Evolutionary conservation across 2,329 filamentous ascomycete genomes (phyloP).

Genomic region (Cordyceps cicadae): DNA sequence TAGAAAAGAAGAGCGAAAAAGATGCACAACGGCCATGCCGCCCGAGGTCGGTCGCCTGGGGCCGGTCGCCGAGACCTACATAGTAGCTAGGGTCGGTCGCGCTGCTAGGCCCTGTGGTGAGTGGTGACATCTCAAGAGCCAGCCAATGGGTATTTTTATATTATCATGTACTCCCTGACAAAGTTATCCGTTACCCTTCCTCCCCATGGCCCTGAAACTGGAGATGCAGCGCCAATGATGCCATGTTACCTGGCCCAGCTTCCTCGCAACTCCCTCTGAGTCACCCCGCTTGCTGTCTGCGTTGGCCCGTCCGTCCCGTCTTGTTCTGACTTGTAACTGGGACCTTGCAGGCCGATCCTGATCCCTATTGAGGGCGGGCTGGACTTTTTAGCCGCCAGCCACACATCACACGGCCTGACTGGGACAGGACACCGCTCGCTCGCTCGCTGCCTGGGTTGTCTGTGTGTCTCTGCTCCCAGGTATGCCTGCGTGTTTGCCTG

Average conservation of each 20-base stretch:
- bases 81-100: neutral
- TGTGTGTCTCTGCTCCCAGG: too few species aligned
- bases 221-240: neutral
- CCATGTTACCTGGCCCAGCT: neutral
- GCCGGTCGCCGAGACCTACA: too few species aligned
- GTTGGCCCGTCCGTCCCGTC: neutral
- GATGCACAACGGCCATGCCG: neutral
- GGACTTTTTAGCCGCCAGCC: conserved; percentile 3
- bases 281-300: neutral
- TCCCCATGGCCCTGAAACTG: neutral
- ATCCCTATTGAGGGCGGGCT: neutral
- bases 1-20: neutral
- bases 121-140: neutral
- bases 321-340: neutral
- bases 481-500: too few species aligned
- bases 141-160: neutral
- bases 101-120: neutral
- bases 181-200: neutral
- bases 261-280: neutral
- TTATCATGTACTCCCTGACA: neutral
- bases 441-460: neutral
- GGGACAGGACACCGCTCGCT: neutral
- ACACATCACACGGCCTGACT: conserved; percentile 1
- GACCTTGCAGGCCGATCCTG: neutral
- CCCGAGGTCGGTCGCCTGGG: neutral